Conservation (phyloP, 805 yeast species). For the Lachancea sp. region DNA sequence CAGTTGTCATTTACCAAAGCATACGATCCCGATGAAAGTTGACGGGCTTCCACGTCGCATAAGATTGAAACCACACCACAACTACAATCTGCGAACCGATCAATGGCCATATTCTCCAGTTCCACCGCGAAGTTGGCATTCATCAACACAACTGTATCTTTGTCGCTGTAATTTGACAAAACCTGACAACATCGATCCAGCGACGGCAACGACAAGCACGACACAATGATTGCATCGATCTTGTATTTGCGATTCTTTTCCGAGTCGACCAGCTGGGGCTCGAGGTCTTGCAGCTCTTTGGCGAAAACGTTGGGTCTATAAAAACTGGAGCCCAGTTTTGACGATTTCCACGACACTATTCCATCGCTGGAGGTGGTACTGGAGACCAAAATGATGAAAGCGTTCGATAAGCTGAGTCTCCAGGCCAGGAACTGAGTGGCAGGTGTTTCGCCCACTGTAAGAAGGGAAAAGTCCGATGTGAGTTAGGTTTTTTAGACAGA, state of each 20-base stretch:
- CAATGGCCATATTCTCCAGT: constrained; percentile 21
- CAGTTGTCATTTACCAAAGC: constrained; percentile 25
- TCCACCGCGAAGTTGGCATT: constrained; percentile 30
- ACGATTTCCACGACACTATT: constrained; percentile 30
- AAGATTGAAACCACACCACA: constrained; percentile 23
- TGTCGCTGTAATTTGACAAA: constrained; percentile 15
- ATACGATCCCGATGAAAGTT: constrained; percentile 29
- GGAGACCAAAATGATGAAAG: constrained; percentile 27
- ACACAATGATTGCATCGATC: constrained; percentile 23
- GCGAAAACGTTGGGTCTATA: constrained; percentile 30
- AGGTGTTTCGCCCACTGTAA: constrained; percentile 31
- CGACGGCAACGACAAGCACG: constrained; percentile 24
- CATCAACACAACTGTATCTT: constrained; percentile 21
- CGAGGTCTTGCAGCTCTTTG: constrained; percentile 18
- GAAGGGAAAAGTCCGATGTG: no score
- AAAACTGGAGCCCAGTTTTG: constrained; percentile 28
- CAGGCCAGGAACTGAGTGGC: constrained; percentile 30
- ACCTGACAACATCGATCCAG: constrained; percentile 17
- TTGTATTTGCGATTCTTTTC: constrained; percentile 15
- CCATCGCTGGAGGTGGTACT: constrained; percentile 29
- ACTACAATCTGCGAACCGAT: constrained; percentile 14
- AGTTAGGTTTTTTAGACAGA: no score
- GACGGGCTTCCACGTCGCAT: constrained; percentile 29
- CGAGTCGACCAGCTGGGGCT: constrained; percentile 9
- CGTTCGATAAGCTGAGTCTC: constrained; percentile 30